A percentile compares a stretch with the other conserved stretches of the same genome.
Evolutionary conservation across 2,329 filamentous ascomycete species (phyloP).

Genomic region (Xylariaceae sp.): DNA sequence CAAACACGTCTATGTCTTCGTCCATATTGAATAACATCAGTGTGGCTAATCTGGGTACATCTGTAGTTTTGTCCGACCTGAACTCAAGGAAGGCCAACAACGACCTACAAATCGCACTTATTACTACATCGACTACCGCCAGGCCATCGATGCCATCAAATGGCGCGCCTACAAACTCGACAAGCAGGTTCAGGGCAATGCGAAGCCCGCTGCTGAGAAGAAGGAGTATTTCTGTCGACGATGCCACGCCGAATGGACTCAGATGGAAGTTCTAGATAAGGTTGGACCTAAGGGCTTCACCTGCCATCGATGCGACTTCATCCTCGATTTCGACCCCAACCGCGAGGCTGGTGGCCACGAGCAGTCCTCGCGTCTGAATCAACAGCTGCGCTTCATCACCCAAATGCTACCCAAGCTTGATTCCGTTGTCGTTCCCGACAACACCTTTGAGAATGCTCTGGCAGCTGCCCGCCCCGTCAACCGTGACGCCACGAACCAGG

Average conservation of each 20-base stretch:
- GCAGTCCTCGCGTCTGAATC: constrained; percentile 69
- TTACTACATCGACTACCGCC: constrained; percentile 95
- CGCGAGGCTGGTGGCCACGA: constrained; percentile 67
- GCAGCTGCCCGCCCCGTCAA: constrained; percentile 59
- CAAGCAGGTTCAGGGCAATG: constrained; percentile 80
- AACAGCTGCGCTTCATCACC: constrained; percentile 74
- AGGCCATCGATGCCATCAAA: constrained; percentile 93
- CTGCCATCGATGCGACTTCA: constrained; percentile 71
- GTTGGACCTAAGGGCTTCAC: constrained; percentile 67
- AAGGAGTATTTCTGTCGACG: constrained; percentile 85
- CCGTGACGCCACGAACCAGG: constrained; percentile 64
- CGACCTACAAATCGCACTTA: constrained; percentile 84
- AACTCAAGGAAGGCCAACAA: constrained; percentile 75
- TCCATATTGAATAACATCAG: neutral
- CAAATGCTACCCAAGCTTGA: constrained; percentile 74
- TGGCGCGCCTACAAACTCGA: constrained; percentile 87
- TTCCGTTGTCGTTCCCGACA: constrained; percentile 66
- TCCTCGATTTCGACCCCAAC: constrained; percentile 62
- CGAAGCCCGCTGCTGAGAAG: constrained; percentile 75
- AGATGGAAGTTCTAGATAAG: constrained; percentile 81
- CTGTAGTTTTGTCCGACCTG: constrained; percentile 56
- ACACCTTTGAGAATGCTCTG: constrained; percentile 68
- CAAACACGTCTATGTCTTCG: constrained; percentile 23
- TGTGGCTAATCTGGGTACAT: constrained; percentile 7
- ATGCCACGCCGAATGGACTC: constrained; percentile 83